Conservation (phyloP, 345 rosid species). For the Hirschfeldia incana region DNA sequence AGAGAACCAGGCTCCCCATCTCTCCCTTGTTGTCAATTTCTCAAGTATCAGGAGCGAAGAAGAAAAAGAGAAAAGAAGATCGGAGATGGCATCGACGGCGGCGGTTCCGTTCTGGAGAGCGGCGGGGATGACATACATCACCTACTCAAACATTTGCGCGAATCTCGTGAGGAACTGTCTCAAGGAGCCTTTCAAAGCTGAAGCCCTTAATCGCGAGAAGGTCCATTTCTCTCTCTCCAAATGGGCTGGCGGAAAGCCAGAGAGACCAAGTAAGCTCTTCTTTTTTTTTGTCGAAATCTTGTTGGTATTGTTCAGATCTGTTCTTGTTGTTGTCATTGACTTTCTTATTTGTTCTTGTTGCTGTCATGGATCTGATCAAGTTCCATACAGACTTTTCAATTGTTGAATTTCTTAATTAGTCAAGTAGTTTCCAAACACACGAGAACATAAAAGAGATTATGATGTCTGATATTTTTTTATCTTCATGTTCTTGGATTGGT, state of each 20-base stretch:
- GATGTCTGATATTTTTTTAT: neutral
- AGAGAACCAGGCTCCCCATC: neutral
- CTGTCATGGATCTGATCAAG: neutral
- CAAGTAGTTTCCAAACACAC: neutral
- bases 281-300: neutral
- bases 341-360: neutral
- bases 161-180: constrained; percentile 77
- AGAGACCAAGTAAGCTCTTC: constrained; percentile 58
- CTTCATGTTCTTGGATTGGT: neutral
- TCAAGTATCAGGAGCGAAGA: neutral
- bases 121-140: constrained; percentile 84
- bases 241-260: constrained; percentile 66
- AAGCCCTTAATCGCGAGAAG: constrained; percentile 71
- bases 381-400: neutral
- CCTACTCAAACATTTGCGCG: constrained; percentile 80
- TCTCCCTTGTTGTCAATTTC: neutral
- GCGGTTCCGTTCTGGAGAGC: constrained; percentile 93
- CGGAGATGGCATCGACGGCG: constrained; percentile 69
- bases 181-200: constrained; percentile 69
- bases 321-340: neutral
- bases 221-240: constrained; percentile 73
- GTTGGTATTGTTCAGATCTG: neutral
- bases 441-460: neutral
- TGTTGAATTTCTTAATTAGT: neutral
- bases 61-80: neutral